Evolutionary conservation across 176 grass and related monocot species (phyloP).

Genomic region (Metroxylon sagu): DNA sequence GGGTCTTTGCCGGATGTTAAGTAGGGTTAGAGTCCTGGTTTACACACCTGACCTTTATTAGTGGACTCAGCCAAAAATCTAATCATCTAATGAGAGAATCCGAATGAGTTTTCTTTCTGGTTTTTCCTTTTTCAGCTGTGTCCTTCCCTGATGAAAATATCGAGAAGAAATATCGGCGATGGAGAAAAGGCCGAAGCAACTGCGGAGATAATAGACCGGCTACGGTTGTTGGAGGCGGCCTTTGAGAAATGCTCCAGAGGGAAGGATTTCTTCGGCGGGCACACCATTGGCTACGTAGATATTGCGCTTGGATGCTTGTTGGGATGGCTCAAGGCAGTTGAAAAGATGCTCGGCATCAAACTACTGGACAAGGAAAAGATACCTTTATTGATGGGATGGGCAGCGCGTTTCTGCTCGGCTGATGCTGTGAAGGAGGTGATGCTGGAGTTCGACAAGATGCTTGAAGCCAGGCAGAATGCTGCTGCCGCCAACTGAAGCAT

Average conservation of each 20-base stretch:
- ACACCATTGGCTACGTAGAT: slow-evolving; percentile 43
- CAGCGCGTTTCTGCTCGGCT: slow-evolving; percentile 19
- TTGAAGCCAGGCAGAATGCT: too few relatives aligned
- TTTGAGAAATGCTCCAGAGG: slow-evolving; percentile 24
- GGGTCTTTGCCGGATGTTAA: too few relatives aligned
- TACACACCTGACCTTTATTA: too few relatives aligned
- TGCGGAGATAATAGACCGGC: neutral
- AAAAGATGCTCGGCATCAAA: slow-evolving; percentile 12
- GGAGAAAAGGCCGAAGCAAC: slow-evolving; percentile 18
- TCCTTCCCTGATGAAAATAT: too few relatives aligned
- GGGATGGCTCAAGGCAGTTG: slow-evolving; percentile 25
- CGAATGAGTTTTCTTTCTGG: too few relatives aligned
- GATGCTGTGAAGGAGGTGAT: slow-evolving; percentile 23
- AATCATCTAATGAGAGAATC: too few relatives aligned
- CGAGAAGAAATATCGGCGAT: neutral
- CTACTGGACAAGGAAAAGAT: slow-evolving; percentile 34
- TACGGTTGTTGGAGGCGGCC: slow-evolving; percentile 38
- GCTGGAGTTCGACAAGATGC: slow-evolving; percentile 25
- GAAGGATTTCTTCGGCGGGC: slow-evolving; percentile 47
- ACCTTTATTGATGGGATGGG: slow-evolving; percentile 38
- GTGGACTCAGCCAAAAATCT: too few relatives aligned
- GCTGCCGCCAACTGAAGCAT: too few relatives aligned
- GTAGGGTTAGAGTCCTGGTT: too few relatives aligned
- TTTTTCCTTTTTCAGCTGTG: too few relatives aligned
- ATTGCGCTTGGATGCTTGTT: slow-evolving; percentile 28